Base-by-base conservation (phyloP, 495 filamentous ascomycete genomes). In the Penicillium cataractarum region DNA sequence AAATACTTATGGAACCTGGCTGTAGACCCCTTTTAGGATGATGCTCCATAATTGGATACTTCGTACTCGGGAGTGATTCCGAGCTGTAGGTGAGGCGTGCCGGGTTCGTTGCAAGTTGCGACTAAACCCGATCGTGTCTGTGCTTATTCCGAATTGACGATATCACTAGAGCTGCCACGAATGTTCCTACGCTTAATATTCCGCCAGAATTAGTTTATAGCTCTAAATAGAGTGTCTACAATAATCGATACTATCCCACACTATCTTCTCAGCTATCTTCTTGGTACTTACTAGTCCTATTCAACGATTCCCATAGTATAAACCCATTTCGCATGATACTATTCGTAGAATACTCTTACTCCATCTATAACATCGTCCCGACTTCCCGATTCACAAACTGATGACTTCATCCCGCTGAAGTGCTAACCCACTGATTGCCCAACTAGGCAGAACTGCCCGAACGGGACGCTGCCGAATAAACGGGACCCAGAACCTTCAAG, bases 381-480 rank as follows among this genome's bases (percentile, higher is more conserved):
- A 46, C 21, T n/a, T n/a, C n/a, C 54, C 22, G 9, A 29, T n/a
- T 26, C 54, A 21, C 5, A 12, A 26, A 40, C 26, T n/a, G 15
- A 46, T 57, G 55, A 57, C 55, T 17, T 48, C 55, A 57, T 48
- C 39, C 10, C 8, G 4, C 12, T 24, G 17, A 46, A 12, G n/a
- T n/a, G n/a, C n/a, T 21, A 7, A 3, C 8, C 39, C 2, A 46
- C 42, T 10, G 35, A 39, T 29, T 27, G 21, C 26, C 46, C 13
- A n/a, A 29, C 13, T 15, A 50, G 26, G 46, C 46, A 50, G 46
- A 29, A 50, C 15, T 29, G 46, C 46, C 24, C 22, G 46, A 50
- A 27, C 24, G 26, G 40, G 42, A 7, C 13, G 42, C 42, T 24
- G 42, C 9, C 42, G 21, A 22, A 46, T 46, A 22, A n/a, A n/a